phyloP scores from a whole-genome alignment of 2,329 filamentous ascomycete genomes.

The Fusarium coffeatum region DNA sequence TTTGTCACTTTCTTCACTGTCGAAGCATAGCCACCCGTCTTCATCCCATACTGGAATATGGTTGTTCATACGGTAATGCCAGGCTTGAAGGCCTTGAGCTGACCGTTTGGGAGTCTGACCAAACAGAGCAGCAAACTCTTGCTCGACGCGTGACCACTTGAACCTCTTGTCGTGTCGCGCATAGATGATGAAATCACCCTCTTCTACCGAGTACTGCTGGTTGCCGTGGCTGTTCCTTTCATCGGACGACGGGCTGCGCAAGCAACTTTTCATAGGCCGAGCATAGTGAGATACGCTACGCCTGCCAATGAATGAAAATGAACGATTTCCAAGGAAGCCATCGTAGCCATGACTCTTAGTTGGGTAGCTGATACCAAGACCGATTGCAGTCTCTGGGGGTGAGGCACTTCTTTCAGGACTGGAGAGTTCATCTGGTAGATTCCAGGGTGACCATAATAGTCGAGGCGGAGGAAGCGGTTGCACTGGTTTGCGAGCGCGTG shows the following conservation, averaged over 20 bases:
- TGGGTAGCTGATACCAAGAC: too few species aligned
- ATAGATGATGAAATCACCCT: conserved; percentile 59
- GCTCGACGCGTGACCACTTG: conserved; percentile 56
- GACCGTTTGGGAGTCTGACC: conserved; percentile 53
- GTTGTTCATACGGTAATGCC: conserved; percentile 59
- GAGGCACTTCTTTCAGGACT: too few species aligned
- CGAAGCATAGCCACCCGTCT: conserved; percentile 55
- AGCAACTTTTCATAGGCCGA: conserved; percentile 24
- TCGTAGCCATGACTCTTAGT: too few species aligned
- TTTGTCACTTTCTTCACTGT: conserved; percentile 53
- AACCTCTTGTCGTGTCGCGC: conserved; percentile 57
- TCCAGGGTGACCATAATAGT: too few species aligned
- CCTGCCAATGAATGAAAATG: conserved; percentile 7
- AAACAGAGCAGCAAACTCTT: conserved; percentile 54
- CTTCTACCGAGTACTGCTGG: conserved; percentile 58
- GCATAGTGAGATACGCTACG: conserved; percentile 53
- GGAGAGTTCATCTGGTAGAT: too few species aligned
- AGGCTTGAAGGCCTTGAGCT: conserved; percentile 56
- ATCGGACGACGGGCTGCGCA: conserved; percentile 38
- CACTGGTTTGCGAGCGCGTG: too few species aligned
- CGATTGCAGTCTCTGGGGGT: too few species aligned
- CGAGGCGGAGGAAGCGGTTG: too few species aligned
- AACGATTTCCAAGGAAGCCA: too few species aligned
- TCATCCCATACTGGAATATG: conserved; percentile 55
- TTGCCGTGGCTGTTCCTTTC: conserved; percentile 55